Conservation (phyloP, 129 eudicot species). For the Tanacetum coccineum region DNA sequence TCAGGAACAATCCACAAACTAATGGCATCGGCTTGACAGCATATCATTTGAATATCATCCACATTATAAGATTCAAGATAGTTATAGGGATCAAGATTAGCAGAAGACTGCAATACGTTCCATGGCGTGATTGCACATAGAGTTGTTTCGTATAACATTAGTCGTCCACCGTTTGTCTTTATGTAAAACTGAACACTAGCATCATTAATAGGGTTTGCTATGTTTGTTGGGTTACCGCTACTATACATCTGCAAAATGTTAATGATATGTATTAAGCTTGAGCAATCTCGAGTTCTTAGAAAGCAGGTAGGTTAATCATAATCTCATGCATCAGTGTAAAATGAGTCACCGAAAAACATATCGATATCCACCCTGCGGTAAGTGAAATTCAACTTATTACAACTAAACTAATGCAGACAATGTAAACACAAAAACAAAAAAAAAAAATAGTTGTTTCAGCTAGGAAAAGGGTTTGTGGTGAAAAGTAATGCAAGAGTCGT, state of each 20-base stretch:
- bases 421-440: no score
- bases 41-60: slow-evolving; percentile 81
- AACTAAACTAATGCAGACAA: no score
- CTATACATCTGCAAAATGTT: slow-evolving; percentile 79
- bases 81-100: slow-evolving; percentile 63
- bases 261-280: background rate
- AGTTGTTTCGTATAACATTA: slow-evolving; percentile 74
- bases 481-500: no score
- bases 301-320: background rate
- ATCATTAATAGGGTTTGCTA: slow-evolving; percentile 92
- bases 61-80: slow-evolving; percentile 65
- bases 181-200: slow-evolving; percentile 89
- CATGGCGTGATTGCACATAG: slow-evolving; percentile 71
- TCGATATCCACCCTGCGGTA: no score
- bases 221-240: slow-evolving; percentile 97
- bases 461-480: no score
- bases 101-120: slow-evolving; percentile 37
- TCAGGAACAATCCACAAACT: slow-evolving; percentile 86
- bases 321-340: slow-evolving; percentile 12
- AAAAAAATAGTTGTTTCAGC: no score
- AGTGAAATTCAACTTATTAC: no score
- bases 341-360: no score
- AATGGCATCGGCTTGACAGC: slow-evolving; percentile 91
- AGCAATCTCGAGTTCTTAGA: background rate
- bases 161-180: slow-evolving; percentile 70